phyloP scores from a whole-genome alignment of 2,329 filamentous ascomycete genomes.

The Fusarium sp. region DNA sequence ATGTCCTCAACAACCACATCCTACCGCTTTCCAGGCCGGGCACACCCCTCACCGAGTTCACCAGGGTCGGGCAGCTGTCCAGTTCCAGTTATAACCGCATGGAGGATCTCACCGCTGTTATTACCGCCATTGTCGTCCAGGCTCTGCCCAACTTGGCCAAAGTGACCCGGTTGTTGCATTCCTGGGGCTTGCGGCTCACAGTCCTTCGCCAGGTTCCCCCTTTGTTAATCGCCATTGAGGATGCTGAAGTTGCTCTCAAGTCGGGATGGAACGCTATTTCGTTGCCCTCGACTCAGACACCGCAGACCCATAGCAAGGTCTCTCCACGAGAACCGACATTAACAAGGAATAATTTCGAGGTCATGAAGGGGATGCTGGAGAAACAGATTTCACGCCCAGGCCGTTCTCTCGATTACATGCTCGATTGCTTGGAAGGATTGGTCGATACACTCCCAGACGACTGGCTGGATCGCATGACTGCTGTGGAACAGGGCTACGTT shows the following conservation, averaged over 20 bases:
- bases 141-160: constrained; percentile 84
- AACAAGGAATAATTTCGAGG: constrained; percentile 61
- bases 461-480: constrained; percentile 91
- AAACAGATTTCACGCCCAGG: constrained; percentile 78
- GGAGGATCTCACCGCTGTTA: constrained; percentile 89
- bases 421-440: constrained; percentile 86
- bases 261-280: constrained; percentile 75
- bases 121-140: constrained; percentile 93
- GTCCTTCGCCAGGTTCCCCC: constrained; percentile 80
- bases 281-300: constrained; percentile 38
- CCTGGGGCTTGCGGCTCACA: constrained; percentile 81
- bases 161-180: constrained; percentile 77
- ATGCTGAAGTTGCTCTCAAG: constrained; percentile 72
- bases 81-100: constrained; percentile 74
- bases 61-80: constrained; percentile 54
- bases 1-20: constrained; percentile 86
- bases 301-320: constrained; percentile 21
- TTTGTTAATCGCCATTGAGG: constrained; percentile 74
- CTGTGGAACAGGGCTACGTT: constrained; percentile 80
- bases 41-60: constrained; percentile 50
- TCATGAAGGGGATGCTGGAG: constrained; percentile 74
- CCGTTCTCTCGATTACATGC: constrained; percentile 81
- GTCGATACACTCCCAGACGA: constrained; percentile 85
- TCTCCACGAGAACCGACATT: constrained; percentile 44
- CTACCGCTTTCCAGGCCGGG: constrained; percentile 60